Conservation (phyloP, 1,284 basidiomycete species). For the Trametes pubescens region DNA sequence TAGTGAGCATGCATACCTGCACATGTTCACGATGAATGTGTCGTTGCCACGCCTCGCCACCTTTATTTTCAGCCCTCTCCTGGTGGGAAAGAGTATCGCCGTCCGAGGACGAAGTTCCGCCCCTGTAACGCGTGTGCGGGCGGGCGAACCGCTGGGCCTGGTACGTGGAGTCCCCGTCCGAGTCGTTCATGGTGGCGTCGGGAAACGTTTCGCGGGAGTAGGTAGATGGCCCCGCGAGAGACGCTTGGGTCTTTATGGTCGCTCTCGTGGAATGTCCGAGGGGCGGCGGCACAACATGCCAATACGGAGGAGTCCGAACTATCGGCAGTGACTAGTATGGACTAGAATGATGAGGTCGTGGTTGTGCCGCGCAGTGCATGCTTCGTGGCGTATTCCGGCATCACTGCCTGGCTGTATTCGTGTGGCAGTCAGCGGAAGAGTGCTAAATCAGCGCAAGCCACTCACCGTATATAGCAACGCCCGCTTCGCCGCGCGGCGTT, state of each 20-base stretch:
- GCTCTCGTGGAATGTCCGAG: not conserved
- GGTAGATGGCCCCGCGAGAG: not conserved
- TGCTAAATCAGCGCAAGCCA: not conserved
- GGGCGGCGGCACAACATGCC: not conserved
- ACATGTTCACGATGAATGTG: not conserved
- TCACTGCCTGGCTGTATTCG: not conserved
- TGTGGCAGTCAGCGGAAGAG: not conserved
- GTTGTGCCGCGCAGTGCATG: not conserved
- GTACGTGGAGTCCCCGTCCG: not conserved
- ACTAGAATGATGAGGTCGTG: not conserved
- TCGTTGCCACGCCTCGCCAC: not conserved
- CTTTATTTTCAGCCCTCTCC: not conserved
- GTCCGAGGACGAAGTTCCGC: not conserved
- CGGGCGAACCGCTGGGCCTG: not conserved
- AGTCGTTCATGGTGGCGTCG: not conserved
- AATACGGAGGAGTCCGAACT: not conserved
- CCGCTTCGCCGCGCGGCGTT: too few species aligned
- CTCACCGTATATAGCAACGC: not conserved
- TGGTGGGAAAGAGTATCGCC: not conserved
- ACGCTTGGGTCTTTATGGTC: not conserved
- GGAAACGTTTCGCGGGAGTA: not conserved
- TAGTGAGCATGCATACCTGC: not conserved
- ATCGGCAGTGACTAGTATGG: not conserved
- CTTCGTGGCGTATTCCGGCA: not conserved
- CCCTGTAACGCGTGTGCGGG: not conserved